Percentiles rank a stretch among this genome's conserved stretches.
Conservation (phyloP, 192 early-diverging fungal genomes). For the Backusella morwellensis region DNA sequence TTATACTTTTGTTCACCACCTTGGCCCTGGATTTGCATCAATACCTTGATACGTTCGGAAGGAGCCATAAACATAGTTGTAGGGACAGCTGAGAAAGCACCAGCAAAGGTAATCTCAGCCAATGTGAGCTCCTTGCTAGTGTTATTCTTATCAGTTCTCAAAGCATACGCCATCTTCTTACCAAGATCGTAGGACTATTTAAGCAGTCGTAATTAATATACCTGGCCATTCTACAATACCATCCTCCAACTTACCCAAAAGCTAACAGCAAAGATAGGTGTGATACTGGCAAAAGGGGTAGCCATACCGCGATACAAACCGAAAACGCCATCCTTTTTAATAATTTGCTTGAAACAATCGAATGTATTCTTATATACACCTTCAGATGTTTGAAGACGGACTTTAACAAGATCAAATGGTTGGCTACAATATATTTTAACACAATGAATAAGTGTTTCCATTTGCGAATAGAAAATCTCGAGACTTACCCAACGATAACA, state of each 20-base stretch:
- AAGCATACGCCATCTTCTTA: constrained; percentile 61
- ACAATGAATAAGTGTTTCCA: neutral
- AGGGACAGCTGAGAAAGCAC: constrained; percentile 94
- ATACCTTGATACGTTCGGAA: constrained; percentile 94
- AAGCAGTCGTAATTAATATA: constrained; percentile 15
- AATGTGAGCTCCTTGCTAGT: constrained; percentile 66
- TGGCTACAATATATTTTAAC: constrained; percentile 45
- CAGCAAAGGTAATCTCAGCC: constrained; percentile 83
- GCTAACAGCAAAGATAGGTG: constrained; percentile 93
- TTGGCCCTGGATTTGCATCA: constrained; percentile 76
- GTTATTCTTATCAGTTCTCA: constrained; percentile 35
- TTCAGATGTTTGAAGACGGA: constrained; percentile 90
- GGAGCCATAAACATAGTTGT: constrained; percentile 94
- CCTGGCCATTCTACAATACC: neutral
- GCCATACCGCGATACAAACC: constrained; percentile 97
- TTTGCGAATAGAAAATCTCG: neutral
- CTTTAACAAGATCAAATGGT: constrained; percentile 91
- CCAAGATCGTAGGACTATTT: constrained; percentile 69
- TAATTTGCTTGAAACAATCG: constrained; percentile 90
- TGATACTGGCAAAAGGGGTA: constrained; percentile 89
- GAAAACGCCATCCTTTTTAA: constrained; percentile 86
- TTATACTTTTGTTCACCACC: constrained; percentile 73
- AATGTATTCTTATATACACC: constrained; percentile 77
- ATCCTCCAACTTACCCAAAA: constrained; percentile 71
- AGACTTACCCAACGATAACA: constrained; percentile 67